Base-by-base conservation (phyloP, 1,284 basidiomycete species). In the Fistulina hepatica region DNA sequence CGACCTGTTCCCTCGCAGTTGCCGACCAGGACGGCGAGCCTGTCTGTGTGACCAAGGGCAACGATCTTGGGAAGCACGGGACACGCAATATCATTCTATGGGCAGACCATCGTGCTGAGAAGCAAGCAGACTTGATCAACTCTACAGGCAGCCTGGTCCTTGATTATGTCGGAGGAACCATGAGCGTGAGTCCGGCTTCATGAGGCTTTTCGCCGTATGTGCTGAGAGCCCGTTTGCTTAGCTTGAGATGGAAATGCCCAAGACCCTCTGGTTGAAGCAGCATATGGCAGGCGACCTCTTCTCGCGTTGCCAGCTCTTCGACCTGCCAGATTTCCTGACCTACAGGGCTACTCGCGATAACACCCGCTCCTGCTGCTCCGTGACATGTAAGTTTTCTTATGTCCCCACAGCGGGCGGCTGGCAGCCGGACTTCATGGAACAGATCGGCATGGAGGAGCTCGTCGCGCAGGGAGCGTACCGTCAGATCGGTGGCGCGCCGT, bases 181-280 rank as follows among this genome's bases (percentile, higher is more conserved):
- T 98, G 84, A 94, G 90, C 56, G 90, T 92, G 62, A 48, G 82
- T 69, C 31, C 3, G 19, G 4, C 13, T 35, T 21, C 28, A 16
- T 36, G 33, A 26, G 24, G 24, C 12, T n/a, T 12, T 25, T 31
- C 20, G 21, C 35, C 13, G 26, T 24, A 11, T 41, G 26, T 21
- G 19, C 32, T 36, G 36, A 11, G 15, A 2, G 31, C 15, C 23
- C 25, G 27, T 40, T 11, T 21, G 20, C 39, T 35, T 28, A 93
- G 86, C 71, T 95, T 35, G 92, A 97, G 60, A 95, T 97, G 92
- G 92, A 95, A 60, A 77, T 94, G 31, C 92, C 92, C 0, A 97
- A 97, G 62, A 83, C 93, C 9, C 76, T 97, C 22, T 98, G 94
- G 94, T 69, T 98, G 32, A 95, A 93, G 60, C 81, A 79, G 43